Evolutionary conservation across 495 filamentous ascomycete genomes (phyloP), one percentile per base, ranked within the genome.

Genomic region (Penicillium simplicissimum): DNA sequence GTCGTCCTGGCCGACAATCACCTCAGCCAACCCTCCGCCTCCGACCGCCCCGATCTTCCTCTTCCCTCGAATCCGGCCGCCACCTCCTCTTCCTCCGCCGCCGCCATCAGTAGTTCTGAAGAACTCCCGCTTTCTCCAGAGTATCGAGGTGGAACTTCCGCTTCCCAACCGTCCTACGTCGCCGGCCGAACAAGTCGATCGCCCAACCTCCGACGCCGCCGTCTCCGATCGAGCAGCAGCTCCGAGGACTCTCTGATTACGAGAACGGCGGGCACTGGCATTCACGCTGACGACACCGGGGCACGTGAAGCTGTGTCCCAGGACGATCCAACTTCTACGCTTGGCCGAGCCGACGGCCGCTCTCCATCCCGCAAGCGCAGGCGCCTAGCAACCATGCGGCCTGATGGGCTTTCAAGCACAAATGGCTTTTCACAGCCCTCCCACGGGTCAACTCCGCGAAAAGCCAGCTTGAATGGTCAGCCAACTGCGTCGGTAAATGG

Each of bases 1-100:
- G 42, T 45, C 85, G 86, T 85, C 80, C 87, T 89, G 87, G 87
- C 85, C 77, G 75, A 84, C 81, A 76, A 85, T 76, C 70, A 64
- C 66, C 67, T 79, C 65, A 71, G 74, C 57, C 74, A 74, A 65
- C 74, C 84, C 79, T 82, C 79, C 83, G 71, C 80, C 75, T 71
- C 85, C 85, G 86, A 85, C 84, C 71, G 79, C 79, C 84, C 85
- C 75, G 59, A 74, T 60, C 66, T 71, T 71, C 73, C 75, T 81
- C 71, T 69, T 63, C 72, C 77, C 65, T 58, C 64, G 64, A 67
- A 75, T 11, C 47, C 67, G 33, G 43, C 68, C 38, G 45, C 70
- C 49, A 56, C 66, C 52, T 57, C 60, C 51, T 62, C 66, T 55
- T 63, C 43, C 56, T 40, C 55, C 62, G 55, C 55, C 65, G 59